Base-by-base conservation (phyloP, 352 stramenopile species). In the Pythium oligandrum region DNA sequence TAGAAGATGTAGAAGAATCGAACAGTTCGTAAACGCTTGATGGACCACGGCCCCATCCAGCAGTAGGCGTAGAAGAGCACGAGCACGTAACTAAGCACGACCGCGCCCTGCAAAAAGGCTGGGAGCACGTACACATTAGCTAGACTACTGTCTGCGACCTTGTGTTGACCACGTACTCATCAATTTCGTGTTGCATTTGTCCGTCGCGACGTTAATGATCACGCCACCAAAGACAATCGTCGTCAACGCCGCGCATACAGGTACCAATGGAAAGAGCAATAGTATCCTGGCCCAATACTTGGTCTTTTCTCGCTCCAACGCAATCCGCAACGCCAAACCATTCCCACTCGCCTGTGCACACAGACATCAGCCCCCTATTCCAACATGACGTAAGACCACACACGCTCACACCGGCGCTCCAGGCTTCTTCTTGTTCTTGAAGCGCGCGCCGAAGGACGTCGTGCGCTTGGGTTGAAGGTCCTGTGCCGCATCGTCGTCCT, bases 61-160 rank as follows among this genome's bases (percentile, higher is more conserved):
- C 74, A 85, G 44, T 86, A 88, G 40, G 79, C 68, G 54, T 79
- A 90, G 52, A 90, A 90, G 44, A 73, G 57, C 10, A 88, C 68
- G 6, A 85, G 63, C 31, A 86, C 40, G 51, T 90, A 77, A 56
- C 76, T 88, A 32, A 90, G 52, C 42, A 78, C 63, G 10, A 90
- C 76, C 1, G 79, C 76, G 36, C 79, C 79, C 43, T 84, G 75
- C 57, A 89, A 45, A 44, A 87, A 87, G 47, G 63, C 78, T 89
- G 48, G 7, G 49, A 3, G 17, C 17, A 26, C 17, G 17, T 38
- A 44, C 31, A 62, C 57, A 48, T 35, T 31, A 48, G 34, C 40
- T 11, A 52, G 35, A 42, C 38, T 12, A 42, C 7, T 12, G 38
- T 42, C 7, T 8, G 38, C 7, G 38, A 42, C 7, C 38, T 8